These are phyloP conservation scores for Gynostemma pentaphyllum DNA, from an alignment of 306 rosid genomes.

Conservation along the genomic window DNA sequence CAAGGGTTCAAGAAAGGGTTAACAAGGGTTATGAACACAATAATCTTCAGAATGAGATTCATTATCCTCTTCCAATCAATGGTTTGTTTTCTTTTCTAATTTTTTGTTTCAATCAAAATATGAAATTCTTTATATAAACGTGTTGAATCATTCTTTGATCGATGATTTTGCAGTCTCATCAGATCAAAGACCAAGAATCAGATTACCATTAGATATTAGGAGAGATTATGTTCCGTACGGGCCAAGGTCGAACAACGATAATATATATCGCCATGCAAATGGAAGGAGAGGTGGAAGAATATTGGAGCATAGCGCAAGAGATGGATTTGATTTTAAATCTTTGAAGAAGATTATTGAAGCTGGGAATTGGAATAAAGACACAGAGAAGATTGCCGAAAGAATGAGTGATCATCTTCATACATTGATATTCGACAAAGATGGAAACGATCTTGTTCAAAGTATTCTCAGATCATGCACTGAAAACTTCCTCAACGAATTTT, in stretches of 20 bases:
- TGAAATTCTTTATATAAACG: no score
- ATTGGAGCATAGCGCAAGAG: neutral
- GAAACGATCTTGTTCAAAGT: neutral
- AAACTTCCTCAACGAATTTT: neutral
- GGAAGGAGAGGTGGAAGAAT: neutral
- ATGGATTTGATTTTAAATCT: neutral
- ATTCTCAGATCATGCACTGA: neutral
- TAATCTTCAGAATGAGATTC: no score
- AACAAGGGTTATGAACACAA: no score
- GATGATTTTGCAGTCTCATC: neutral
- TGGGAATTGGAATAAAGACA: neutral
- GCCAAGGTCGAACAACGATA: neutral
- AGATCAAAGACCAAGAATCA: no score
- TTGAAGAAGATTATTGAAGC: neutral
- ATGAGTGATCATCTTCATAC: neutral
- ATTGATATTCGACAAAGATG: neutral
- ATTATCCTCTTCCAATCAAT: no score
- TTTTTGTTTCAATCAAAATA: no score
- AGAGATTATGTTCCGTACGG: neutral
- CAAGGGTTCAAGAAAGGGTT: no score
- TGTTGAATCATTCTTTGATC: no score
- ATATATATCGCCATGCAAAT: neutral
- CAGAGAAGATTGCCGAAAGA: neutral
- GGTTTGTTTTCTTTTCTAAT: no score
- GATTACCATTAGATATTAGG: no score